These are phyloP conservation scores for Candida oleophila DNA, from an alignment of 805 yeast species.

Conservation along the genomic window DNA sequence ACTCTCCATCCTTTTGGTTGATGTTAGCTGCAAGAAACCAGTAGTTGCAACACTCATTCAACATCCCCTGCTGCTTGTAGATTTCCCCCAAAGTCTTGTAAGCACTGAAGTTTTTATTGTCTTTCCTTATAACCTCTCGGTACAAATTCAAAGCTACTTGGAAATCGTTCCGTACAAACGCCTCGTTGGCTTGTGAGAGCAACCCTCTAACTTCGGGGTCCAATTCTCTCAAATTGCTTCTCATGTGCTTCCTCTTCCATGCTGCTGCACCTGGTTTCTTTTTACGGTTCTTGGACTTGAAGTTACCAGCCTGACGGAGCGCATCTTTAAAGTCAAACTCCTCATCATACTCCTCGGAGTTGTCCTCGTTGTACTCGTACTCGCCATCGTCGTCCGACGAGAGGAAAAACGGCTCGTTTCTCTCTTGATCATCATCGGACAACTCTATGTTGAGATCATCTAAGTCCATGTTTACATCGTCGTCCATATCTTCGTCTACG, in stretches of 20 bases:
- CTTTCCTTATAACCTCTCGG: conserved; percentile 71
- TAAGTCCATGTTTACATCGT: conserved; percentile 8
- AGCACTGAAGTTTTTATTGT: conserved; percentile 76
- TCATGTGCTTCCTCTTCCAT: conserved; percentile 36
- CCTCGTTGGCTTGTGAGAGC: conserved; percentile 75
- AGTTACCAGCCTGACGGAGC: conserved; percentile 65
- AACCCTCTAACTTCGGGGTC: conserved; percentile 72
- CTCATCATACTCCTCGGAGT: conserved; percentile 35
- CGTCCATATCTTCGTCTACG: not conserved
- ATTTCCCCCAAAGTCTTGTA: conserved; percentile 88
- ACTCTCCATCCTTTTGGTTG: conserved; percentile 69
- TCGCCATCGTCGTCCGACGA: conserved; percentile 11
- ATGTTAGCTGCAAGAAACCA: conserved; percentile 83
- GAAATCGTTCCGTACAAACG: conserved; percentile 65
- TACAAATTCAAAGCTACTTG: conserved; percentile 59
- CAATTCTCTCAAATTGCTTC: conserved; percentile 40
- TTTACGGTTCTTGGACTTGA: conserved; percentile 45
- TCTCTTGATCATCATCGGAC: not conserved
- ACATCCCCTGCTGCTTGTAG: conserved; percentile 61
- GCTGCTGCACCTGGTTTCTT: conserved; percentile 31
- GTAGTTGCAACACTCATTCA: conserved; percentile 71
- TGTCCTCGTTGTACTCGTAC: not conserved
- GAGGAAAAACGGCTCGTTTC: conserved; percentile 3
- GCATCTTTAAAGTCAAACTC: conserved; percentile 57
- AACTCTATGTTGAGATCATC: conserved; percentile 3